A percentile compares a stretch with the other conserved stretches of the same genome.
These are phyloP conservation scores for Debaryomyces subglobosus DNA, from an alignment of 1,139 yeast species.

Conservation along the genomic window DNA sequence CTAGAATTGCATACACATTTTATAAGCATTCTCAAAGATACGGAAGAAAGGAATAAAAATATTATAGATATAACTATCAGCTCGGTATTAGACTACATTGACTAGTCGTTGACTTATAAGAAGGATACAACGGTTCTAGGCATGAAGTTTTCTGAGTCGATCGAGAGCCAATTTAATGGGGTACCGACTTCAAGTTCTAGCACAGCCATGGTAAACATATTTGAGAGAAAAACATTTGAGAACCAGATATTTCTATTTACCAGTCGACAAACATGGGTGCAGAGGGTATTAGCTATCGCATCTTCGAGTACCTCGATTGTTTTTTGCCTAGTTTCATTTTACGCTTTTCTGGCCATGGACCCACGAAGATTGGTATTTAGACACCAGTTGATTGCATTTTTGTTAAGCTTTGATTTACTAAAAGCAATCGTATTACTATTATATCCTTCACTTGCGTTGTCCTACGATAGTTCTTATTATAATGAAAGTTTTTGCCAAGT, in stretches of 20 bases:
- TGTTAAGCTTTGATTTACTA: conserved; percentile 70
- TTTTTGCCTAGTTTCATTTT: conserved; percentile 56
- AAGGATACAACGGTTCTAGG: not conserved
- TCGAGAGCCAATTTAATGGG: not conserved
- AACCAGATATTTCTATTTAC: conserved; percentile 31
- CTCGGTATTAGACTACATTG: not conserved
- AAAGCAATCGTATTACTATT: conserved; percentile 72
- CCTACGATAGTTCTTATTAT: conserved; percentile 51
- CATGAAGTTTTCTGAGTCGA: not conserved
- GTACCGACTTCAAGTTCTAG: not conserved
- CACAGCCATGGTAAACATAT: not conserved
- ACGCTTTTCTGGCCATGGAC: conserved; percentile 60
- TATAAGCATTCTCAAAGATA: not conserved
- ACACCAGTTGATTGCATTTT: conserved; percentile 68
- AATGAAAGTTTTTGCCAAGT: conserved; percentile 64
- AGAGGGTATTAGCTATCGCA: conserved; percentile 57
- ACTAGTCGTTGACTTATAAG: not conserved
- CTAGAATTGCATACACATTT: not conserved
- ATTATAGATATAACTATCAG: not conserved
- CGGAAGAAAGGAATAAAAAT: not conserved
- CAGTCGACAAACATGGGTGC: conserved; percentile 27
- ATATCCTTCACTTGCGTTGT: conserved; percentile 66
- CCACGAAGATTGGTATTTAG: conserved; percentile 64
- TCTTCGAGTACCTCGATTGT: conserved; percentile 61
- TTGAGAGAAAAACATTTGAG: not conserved